These are phyloP conservation scores for Scutellaria barbata DNA, from an alignment of 257 asterid species.

Conservation along the genomic window DNA sequence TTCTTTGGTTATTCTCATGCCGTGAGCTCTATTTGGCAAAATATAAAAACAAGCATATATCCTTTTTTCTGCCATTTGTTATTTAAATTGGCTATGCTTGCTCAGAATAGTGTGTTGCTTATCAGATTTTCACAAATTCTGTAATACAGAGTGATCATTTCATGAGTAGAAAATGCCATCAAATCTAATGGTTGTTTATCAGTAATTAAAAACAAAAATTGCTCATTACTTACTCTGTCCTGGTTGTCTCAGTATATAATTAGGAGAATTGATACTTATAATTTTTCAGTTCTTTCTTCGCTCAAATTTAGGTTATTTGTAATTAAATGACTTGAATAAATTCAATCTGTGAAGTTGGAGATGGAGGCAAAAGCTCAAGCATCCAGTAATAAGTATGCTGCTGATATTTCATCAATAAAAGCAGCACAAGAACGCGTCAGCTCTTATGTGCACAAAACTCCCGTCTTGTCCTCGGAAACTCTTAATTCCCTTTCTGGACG, in stretches of 20 bases:
- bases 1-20: not conserved
- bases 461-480: conserved; percentile 72
- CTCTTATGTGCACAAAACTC: conserved; percentile 66
- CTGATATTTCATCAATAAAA: conserved; percentile 73
- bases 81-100: not conserved
- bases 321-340: not conserved
- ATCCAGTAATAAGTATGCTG: conserved; percentile 61
- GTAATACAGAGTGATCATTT: not conserved
- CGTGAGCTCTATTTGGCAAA: not conserved
- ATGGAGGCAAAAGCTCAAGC: conserved; percentile 59
- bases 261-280: not conserved
- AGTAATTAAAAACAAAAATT: not conserved
- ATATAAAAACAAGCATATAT: no score
- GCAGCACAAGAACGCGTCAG: conserved; percentile 71
- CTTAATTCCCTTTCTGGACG: conserved; percentile 75
- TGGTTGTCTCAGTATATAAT: not conserved
- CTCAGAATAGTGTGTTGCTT: not conserved
- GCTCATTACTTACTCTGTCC: not conserved
- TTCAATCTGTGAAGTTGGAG: conserved; percentile 30
- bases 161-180: not conserved
- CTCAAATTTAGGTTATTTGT: conserved; percentile 8
- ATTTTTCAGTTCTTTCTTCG: not conserved
- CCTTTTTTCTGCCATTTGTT: not conserved
- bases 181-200: not conserved
- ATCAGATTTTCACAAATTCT: not conserved